A percentile compares a stretch with the other conserved stretches of the same genome.
These are phyloP conservation scores for Mycena indigotica DNA, from an alignment of 768 basidiomycete species.

Conservation along the genomic window DNA sequence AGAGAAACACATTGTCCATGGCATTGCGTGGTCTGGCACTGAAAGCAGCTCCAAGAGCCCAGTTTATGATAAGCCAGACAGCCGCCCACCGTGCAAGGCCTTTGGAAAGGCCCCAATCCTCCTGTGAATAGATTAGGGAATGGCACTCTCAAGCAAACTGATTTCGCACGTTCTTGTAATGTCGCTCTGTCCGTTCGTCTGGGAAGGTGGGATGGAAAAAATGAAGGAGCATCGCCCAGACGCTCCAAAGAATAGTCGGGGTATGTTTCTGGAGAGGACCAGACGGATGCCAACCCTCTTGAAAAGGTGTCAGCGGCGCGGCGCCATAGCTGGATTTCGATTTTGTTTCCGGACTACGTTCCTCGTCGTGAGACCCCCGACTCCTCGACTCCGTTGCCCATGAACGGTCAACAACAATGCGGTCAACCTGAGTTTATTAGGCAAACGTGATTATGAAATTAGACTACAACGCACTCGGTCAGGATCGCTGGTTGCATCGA, in stretches of 20 bases:
- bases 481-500: conserved; percentile 6
- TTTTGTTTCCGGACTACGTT: conserved; percentile 28
- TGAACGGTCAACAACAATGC: conserved; percentile 74
- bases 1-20: conserved; percentile 65
- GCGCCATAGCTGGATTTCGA: conserved; percentile 36
- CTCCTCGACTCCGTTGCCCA: conserved; percentile 64
- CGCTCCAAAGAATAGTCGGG: conserved; percentile 30
- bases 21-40: conserved; percentile 44
- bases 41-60: conserved; percentile 63
- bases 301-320: conserved; percentile 6
- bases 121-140: conserved; percentile 38
- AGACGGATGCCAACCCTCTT: conserved; percentile 17
- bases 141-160: conserved; percentile 3
- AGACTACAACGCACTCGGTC: conserved; percentile 14
- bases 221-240: conserved; percentile 44
- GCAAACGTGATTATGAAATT: background rate
- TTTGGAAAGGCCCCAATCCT: conserved; percentile 76
- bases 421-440: conserved; percentile 48
- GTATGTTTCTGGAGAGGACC: conserved; percentile 21
- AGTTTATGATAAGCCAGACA: conserved; percentile 66
- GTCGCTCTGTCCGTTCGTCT: conserved; percentile 52
- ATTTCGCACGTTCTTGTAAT: conserved; percentile 42
- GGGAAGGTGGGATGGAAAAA: conserved; percentile 66
- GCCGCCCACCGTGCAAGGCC: conserved; percentile 64
- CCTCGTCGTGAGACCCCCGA: conserved; percentile 35